Evolutionary conservation across 345 rosid genomes (phyloP).

Genomic region (Eucalyptus victrix): DNA sequence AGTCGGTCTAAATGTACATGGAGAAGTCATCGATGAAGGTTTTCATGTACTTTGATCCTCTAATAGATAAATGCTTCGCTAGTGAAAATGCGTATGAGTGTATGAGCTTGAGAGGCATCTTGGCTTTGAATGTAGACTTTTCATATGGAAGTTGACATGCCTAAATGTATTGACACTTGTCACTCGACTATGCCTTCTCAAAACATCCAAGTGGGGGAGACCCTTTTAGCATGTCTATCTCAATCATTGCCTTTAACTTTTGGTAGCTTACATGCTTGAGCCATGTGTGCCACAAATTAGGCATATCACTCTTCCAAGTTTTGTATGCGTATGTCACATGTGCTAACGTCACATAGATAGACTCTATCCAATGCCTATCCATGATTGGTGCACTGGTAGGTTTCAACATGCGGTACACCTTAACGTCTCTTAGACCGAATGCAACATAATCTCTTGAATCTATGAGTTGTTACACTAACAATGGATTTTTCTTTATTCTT

Average conservation of each 20-base stretch:
- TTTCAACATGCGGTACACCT: not conserved
- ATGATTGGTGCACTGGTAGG: not conserved
- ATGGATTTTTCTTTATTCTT: not conserved
- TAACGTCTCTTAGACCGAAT: not conserved
- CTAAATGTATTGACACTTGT: not conserved
- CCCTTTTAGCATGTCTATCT: not conserved
- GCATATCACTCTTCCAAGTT: not conserved
- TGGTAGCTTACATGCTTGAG: not conserved
- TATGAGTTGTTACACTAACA: not conserved
- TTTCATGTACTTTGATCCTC: not conserved
- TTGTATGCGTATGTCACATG: not conserved
- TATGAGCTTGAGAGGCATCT: not conserved
- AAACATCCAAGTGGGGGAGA: not conserved
- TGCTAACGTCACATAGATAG: too few species aligned
- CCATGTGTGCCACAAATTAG: not conserved
- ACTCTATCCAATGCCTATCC: not conserved
- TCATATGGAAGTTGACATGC: not conserved
- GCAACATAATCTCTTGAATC: too few species aligned
- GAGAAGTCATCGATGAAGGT: not conserved
- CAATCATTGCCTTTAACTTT: not conserved
- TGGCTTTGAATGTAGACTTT: not conserved
- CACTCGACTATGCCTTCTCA: too few species aligned
- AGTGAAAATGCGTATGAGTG: slow-evolving; percentile 1
- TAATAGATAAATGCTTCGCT: not conserved
- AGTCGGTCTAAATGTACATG: not conserved